Percentiles rank a stretch among this genome's conserved stretches.
Conservation (phyloP, 2,329 filamentous ascomycete genomes). For the Trichoderma aggressivum region DNA sequence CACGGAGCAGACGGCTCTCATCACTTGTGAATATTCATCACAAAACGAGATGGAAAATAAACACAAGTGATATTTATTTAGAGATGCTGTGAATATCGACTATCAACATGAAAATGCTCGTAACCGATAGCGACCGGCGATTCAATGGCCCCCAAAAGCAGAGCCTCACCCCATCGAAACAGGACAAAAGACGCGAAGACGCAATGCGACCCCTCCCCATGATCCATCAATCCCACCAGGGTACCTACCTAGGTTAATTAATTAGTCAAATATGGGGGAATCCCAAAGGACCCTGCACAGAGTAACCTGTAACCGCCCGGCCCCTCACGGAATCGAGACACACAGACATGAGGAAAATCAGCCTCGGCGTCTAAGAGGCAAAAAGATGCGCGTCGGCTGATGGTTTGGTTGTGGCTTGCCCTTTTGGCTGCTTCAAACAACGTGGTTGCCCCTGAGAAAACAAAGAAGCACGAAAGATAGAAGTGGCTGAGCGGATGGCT, state of each 20-base stretch:
- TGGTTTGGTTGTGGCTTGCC: not conserved
- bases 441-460: not conserved
- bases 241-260: not conserved
- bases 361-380: constrained; percentile 7
- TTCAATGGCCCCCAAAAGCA: not conserved
- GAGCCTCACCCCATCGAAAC: not conserved
- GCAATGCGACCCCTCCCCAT: not conserved
- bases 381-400: not conserved
- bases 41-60: not conserved
- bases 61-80: not conserved
- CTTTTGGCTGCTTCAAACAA: not conserved
- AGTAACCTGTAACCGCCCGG: not conserved
- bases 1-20: not conserved
- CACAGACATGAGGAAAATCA: not conserved
- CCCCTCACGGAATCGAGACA: not conserved
- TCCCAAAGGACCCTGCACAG: not conserved
- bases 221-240: not conserved
- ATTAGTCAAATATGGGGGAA: too few relatives aligned
- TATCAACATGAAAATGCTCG: not conserved
- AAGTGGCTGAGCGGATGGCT: constrained; percentile 10
- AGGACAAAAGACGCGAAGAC: not conserved
- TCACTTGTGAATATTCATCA: not conserved
- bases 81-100: not conserved
- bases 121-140: not conserved
- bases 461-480: not conserved